Base-by-base conservation (phyloP, 129 eudicot genomes). In the Escallonia herrerae region DNA sequence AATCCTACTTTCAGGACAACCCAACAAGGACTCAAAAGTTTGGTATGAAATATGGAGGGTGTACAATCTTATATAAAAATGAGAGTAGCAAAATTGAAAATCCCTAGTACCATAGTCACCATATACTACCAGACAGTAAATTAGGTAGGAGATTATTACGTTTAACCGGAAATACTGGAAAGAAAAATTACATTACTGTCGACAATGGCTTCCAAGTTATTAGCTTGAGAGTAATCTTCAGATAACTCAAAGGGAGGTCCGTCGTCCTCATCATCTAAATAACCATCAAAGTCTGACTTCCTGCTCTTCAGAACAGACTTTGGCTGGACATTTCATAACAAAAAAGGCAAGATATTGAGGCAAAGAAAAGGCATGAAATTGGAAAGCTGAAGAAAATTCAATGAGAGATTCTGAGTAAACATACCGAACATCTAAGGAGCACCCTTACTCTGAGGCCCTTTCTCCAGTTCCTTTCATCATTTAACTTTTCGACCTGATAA, bases 401-500 rank as follows among this genome's bases (percentile, higher is more conserved):
- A 3, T 10, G 43, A 41, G 6, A 58, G 37, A 47, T 22, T 13
- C 2, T 3, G 39, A 51, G 44, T 60, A 44, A 54, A 70, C 96
- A 12, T 86, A 94, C 99, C 70, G 96, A 86, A 60, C 96, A 87
- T 74, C 95, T 84, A 12, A 86, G 82, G 80, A 89, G 80, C 70
- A 84, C 59, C 69, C 93, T 81, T 40, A 94, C 99, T 77, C 96
- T 77, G 14, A 94, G 80, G 65, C 99, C 99, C 74, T 78, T 94
- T 66, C 99, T 86, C 99, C 99, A 94, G 62, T 89, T 87, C 64
- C 95, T 78, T 84, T 86, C 95, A 38, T 94, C 99, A n/a, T 86
- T 94, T 69, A 94, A 66, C 74, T 77, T 89, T 47, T 86, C 96
- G 53, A 80, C 96, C 99, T 94, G 84, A 58, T 7, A 56, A 63